These are phyloP conservation scores for Thozetella sp. DNA, from an alignment of 495 filamentous ascomycete species.

Conservation along the genomic window DNA sequence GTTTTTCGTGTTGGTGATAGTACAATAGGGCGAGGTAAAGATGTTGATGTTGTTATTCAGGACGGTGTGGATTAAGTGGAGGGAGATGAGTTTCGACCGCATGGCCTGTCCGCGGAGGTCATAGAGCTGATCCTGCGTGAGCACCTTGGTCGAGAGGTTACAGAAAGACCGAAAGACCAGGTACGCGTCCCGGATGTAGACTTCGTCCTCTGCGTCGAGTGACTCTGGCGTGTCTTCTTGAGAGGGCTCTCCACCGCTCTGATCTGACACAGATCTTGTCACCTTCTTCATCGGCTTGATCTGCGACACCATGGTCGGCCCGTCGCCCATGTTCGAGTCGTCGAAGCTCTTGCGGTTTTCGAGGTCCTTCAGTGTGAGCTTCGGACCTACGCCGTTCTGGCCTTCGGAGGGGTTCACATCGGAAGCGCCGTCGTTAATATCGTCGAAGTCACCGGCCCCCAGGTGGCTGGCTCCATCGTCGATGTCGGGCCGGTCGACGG, in stretches of 20 bases:
- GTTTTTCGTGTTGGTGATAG: conserved; percentile 83
- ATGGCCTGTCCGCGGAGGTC: conserved; percentile 93
- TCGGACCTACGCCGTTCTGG: conserved; percentile 58
- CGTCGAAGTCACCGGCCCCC: conserved; percentile 37
- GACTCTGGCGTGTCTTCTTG: conserved; percentile 59
- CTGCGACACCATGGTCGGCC: conserved; percentile 90
- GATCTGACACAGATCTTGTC: conserved; percentile 60
- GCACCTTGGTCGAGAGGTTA: conserved; percentile 89
- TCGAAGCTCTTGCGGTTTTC: conserved; percentile 94
- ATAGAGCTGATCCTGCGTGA: conserved; percentile 86
- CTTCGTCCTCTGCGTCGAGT: conserved; percentile 88
- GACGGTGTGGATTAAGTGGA: conserved; percentile 91
- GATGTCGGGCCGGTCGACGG: conserved; percentile 41
- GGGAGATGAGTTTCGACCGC: conserved; percentile 93
- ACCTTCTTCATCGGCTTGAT: conserved; percentile 59
- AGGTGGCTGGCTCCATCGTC: conserved; percentile 27
- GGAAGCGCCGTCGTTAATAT: conserved; percentile 48
- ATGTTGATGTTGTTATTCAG: conserved; percentile 87
- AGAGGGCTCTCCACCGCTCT: conserved; percentile 46
- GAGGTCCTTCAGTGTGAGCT: conserved; percentile 93
- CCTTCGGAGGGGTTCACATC: conserved; percentile 53
- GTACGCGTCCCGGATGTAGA: conserved; percentile 95
- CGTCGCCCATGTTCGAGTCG: conserved; percentile 86
- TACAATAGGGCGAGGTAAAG: conserved; percentile 86
- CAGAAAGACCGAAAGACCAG: conserved; percentile 97